phyloP scores from a whole-genome alignment of 1,284 basidiomycete species.

The Phellinidium pouzarii region DNA sequence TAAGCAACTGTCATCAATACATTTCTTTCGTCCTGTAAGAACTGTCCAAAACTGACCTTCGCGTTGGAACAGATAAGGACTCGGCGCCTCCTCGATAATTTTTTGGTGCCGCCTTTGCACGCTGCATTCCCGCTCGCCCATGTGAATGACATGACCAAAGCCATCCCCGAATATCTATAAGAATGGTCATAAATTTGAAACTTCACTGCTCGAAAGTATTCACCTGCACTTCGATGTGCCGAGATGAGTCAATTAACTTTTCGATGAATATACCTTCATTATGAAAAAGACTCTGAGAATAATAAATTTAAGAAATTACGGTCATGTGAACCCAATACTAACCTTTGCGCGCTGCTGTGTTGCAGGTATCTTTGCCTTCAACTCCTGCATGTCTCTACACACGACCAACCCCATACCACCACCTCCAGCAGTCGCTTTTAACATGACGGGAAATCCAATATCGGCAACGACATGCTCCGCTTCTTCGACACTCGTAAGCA shows the following conservation, averaged over 20 bases:
- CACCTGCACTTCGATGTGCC: conserved; percentile 67
- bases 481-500: conserved; percentile 37
- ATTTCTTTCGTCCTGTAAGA: conserved; percentile 2
- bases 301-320: background rate
- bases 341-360: conserved; percentile 44
- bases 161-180: conserved; percentile 60
- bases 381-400: conserved; percentile 39
- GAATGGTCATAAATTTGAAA: background rate
- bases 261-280: conserved; percentile 56
- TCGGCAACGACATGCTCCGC: conserved; percentile 35
- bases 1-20: background rate
- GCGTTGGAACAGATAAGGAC: conserved; percentile 40
- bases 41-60: conserved; percentile 28
- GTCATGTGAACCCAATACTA: conserved; percentile 19
- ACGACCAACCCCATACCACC: conserved; percentile 68
- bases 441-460: conserved; percentile 57
- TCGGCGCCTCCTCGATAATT: conserved; percentile 63
- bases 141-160: conserved; percentile 48
- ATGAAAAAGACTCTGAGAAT: conserved; percentile 32
- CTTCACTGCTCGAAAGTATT: too few relatives aligned
- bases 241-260: conserved; percentile 46
- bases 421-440: conserved; percentile 68
- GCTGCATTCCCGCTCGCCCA: conserved; percentile 68
- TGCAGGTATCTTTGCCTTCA: conserved; percentile 32
- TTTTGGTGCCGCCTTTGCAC: conserved; percentile 71